Base-by-base conservation (phyloP, 768 basidiomycete genomes). In the Hirschioporus abietinus region DNA sequence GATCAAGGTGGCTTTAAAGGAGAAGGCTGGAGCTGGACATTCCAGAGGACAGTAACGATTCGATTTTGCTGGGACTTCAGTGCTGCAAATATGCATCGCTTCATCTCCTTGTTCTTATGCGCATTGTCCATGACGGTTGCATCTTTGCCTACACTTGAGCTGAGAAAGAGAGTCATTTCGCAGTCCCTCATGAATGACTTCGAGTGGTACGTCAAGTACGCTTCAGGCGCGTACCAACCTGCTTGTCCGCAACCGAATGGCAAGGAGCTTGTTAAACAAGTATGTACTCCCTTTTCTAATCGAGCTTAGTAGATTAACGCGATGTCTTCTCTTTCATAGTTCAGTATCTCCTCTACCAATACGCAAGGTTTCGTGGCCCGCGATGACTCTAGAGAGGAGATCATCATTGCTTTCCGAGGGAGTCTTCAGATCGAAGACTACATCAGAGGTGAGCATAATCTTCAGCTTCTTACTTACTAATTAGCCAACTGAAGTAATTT, bases 211-310 rank as follows among this genome's bases (percentile, higher is more conserved):
- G 76, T 80, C 0, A 83, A 82, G 69, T 86, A 84, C 69, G 79
- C 84, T 8, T 85, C 83, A 6, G 82, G 81, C 1, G 78, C 78
- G 23, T 84, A 85, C 68, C 82, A 82, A 64, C 64, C 74, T 25
- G 42, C 82, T 6, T 85, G 84, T 65, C 81, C 81, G 6, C 72
- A 74, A 8, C 85, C 85, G 24, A 72, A 84, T 67, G 84, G 85
- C 1, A 82, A 79, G 36, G 75, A 68, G 7, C 77, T 85, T 42
- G 68, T 85, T 26, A 57, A 68, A n/a, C 70, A 77, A 72, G 84
- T 84, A 52, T 65, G 79, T 72, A 1, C 30, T 30, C 30, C 30
- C 30, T 34, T 2, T 61, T 25, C 15, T n/a, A 17, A 25, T 24
- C 3, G 23, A 15, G 30, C 3, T 61, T 23, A 20, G 59, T 7